Evolutionary conservation across 441 rosid species (phyloP).

Genomic region (Arabidopsis hybrid): DNA sequence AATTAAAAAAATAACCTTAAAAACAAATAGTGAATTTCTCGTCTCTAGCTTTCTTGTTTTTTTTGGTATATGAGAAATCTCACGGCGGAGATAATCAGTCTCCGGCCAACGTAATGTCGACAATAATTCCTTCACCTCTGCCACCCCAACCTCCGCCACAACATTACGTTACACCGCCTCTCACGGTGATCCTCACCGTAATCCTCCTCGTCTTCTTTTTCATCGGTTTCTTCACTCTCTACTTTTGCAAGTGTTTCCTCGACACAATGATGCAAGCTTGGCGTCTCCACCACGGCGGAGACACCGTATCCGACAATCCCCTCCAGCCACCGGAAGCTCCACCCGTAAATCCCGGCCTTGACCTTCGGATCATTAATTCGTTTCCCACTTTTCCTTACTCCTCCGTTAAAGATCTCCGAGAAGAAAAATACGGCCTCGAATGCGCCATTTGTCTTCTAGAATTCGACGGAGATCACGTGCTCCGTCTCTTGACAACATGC

Average conservation of each 20-base stretch:
- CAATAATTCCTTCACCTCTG: constrained; percentile 17
- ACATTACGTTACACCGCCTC: constrained; percentile 49
- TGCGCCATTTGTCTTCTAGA: constrained; percentile 86
- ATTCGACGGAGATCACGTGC: constrained; percentile 66
- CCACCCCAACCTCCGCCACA: constrained; percentile 25
- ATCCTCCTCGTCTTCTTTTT: constrained; percentile 67
- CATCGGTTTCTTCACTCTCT: constrained; percentile 64
- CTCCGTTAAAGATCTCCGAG: constrained; percentile 63
- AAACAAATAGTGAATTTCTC: not conserved
- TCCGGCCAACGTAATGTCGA: constrained; percentile 62
- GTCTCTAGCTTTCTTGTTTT: constrained; percentile 1
- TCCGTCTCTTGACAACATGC: constrained; percentile 72
- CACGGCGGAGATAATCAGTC: constrained; percentile 50
- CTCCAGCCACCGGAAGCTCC: constrained; percentile 21
- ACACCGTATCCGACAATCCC: constrained; percentile 40
- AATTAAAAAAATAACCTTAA: constrained; percentile 2
- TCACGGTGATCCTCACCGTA: constrained; percentile 56
- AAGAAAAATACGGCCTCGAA: constrained; percentile 71
- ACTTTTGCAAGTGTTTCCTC: constrained; percentile 67
- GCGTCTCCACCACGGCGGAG: constrained; percentile 42
- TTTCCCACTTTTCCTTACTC: constrained; percentile 75
- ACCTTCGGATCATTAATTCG: constrained; percentile 61
- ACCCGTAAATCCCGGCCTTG: constrained; percentile 57
- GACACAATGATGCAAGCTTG: constrained; percentile 50
- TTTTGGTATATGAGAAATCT: constrained; percentile 47